Conservation (phyloP, 768 basidiomycete genomes). For the Aureoboletus auriporus region DNA sequence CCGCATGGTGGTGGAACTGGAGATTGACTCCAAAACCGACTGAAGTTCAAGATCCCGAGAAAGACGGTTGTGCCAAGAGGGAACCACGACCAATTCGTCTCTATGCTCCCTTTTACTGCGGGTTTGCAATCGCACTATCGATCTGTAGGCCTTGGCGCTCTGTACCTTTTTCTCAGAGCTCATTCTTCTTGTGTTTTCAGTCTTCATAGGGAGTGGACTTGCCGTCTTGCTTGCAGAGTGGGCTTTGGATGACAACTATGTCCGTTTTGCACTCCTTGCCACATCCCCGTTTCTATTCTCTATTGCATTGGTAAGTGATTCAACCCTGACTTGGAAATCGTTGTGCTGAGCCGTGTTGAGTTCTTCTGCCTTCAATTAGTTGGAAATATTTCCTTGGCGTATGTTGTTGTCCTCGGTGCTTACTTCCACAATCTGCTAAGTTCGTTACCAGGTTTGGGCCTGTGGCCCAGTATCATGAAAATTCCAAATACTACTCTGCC, state of each 20-base stretch:
- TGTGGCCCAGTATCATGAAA: slow-evolving; percentile 80
- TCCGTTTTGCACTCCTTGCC: slow-evolving; percentile 61
- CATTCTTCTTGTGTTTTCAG: slow-evolving; percentile 32
- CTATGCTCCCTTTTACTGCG: slow-evolving; percentile 71
- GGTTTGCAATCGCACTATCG: slow-evolving; percentile 58
- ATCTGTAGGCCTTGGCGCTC: slow-evolving; percentile 46
- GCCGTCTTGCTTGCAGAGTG: slow-evolving; percentile 62
- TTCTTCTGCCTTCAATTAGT: slow-evolving; percentile 75
- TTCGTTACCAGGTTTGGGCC: slow-evolving; percentile 57
- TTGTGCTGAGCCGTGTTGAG: slow-evolving; percentile 31
- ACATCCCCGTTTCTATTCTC: slow-evolving; percentile 72
- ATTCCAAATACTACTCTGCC: slow-evolving; percentile 80
- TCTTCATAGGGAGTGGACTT: slow-evolving; percentile 65
- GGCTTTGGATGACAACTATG: slow-evolving; percentile 55
- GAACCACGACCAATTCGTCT: slow-evolving; percentile 49
- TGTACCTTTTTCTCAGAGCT: slow-evolving; percentile 7
- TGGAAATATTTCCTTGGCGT: slow-evolving; percentile 60
- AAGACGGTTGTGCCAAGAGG: slow-evolving; percentile 34
- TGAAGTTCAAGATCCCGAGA: slow-evolving; percentile 42
- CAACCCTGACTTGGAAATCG: neutral
- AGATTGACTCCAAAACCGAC: slow-evolving; percentile 29
- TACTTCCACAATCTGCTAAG: slow-evolving; percentile 4
- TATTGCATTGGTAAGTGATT: slow-evolving; percentile 54
- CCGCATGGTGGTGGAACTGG: slow-evolving; percentile 42
- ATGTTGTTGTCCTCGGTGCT: slow-evolving; percentile 1